Evolutionary conservation across 306 rosid genomes (phyloP).

Genomic region (Hippophae rhamnoides): DNA sequence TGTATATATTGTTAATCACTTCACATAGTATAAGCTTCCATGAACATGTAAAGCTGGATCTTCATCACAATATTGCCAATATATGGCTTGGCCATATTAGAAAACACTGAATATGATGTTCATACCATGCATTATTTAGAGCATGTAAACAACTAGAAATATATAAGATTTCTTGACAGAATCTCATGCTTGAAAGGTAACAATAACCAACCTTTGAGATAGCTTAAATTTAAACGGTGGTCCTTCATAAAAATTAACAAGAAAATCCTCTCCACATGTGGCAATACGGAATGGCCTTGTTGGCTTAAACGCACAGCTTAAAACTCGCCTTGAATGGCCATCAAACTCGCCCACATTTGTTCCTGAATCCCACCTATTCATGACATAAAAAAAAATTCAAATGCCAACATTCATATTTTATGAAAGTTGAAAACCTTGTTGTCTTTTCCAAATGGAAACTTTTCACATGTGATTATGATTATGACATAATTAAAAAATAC

Average conservation of each 20-base stretch:
- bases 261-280: constrained; percentile 88
- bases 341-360: constrained; percentile 93
- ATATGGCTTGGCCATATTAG: no score
- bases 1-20: no score
- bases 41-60: no score
- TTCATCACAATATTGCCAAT: no score
- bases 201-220: constrained; percentile 54
- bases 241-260: constrained; percentile 90
- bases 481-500: no score
- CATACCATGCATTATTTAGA: no score
- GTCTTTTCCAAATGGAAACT: no score
- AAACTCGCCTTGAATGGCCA: constrained; percentile 83
- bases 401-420: no score
- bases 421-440: no score
- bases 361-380: constrained; percentile 89
- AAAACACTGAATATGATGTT: no score
- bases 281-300: constrained; percentile 86
- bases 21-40: no score
- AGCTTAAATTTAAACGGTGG: constrained; percentile 90
- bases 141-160: not conserved
- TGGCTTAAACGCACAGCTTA: constrained; percentile 87
- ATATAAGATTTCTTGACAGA: not conserved
- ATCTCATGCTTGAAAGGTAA: not conserved
- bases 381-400: not conserved
- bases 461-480: no score